Evolutionary conservation across 1,139 yeast species (phyloP).

Genomic region (Suhomyces kunorum): DNA sequence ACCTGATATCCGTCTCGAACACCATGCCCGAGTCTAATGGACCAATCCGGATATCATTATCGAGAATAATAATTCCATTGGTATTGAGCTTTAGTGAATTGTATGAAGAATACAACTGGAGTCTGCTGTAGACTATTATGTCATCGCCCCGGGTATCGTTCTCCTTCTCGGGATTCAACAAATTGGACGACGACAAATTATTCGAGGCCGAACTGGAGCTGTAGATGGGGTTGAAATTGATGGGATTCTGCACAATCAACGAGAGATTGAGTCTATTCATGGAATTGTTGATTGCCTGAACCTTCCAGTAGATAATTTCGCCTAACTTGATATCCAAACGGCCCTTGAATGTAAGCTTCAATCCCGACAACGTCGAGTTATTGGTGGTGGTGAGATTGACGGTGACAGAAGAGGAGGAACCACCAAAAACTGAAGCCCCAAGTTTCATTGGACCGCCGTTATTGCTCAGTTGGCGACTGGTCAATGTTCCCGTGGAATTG

Average conservation of each 20-base stretch:
- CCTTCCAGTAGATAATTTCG: conserved; percentile 59
- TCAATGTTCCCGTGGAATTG: conserved; percentile 7
- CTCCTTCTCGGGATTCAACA: conserved; percentile 12
- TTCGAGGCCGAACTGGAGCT: conserved; percentile 12
- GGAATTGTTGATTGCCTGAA: conserved; percentile 67
- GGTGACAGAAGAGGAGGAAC: conserved; percentile 42
- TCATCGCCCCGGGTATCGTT: conserved; percentile 12
- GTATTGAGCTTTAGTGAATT: conserved; percentile 37
- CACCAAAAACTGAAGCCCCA: conserved; percentile 19
- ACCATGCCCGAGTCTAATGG: conserved; percentile 63
- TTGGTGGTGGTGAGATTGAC: conserved; percentile 41
- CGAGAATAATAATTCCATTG: conserved; percentile 57
- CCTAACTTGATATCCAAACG: conserved; percentile 63
- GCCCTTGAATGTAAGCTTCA: conserved; percentile 65
- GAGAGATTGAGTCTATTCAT: conserved; percentile 47
- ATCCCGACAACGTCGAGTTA: conserved; percentile 44
- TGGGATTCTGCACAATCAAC: conserved; percentile 36
- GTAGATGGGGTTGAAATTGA: conserved; percentile 24
- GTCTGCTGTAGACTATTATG: conserved; percentile 21
- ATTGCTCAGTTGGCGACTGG: conserved; percentile 1
- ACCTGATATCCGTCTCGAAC: conserved; percentile 60
- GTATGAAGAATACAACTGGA: conserved; percentile 36
- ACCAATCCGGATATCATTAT: conserved; percentile 66
- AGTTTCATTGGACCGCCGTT: conserved; percentile 6
- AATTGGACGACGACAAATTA: conserved; percentile 22